Evolutionary conservation across 495 filamentous ascomycete species (phyloP), one percentile per base, ranked within the genome.

Genomic region (Neurospora sp.): DNA sequence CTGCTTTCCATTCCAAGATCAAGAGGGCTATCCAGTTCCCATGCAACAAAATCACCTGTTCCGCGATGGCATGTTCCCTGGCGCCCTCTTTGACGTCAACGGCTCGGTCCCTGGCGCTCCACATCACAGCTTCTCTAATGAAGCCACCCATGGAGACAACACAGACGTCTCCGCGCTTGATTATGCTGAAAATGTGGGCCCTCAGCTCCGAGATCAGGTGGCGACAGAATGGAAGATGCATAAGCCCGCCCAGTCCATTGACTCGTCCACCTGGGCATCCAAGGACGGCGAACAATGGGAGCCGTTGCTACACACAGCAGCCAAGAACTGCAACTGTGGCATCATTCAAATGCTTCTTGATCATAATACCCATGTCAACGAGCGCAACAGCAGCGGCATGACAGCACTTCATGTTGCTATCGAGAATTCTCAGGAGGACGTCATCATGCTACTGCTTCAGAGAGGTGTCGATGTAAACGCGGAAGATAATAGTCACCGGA

Each of bases 281-380:
- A 62, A 11, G 27, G 40, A 62, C 7, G 27, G 27, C 27, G 71
- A 35, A 16, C 71, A 31, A 38, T 72, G 41, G 41, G 71, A 72
- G 71, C 71, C 71, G 14, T 48, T 72, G 16, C 44, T 72, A 48
- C 71, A 72, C 27, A 72, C 71, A 48, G 71, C 71, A 35, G 71
- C 71, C 23, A 72, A 62, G 35, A 72, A 72, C 16, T 44, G 71
- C 9, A 54, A 72, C 44, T 72, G 71, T 23, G 71, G 48, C n/a
- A 72, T 72, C 48, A 20, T 62, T 3, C 16, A 62, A n/a, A 72
- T 72, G 71, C 71, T 72, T 14, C 71, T 72, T 37, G 27, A 66
- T 23, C 71, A 72, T 27, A 62, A 72, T 10, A 20, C 44, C 35
- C 16, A 72, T n/a, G 38, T 72, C 39, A 72, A 72, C 37, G 70